phyloP scores from a whole-genome alignment of 2,329 filamentous ascomycete genomes.

The Cladosporium velox region DNA sequence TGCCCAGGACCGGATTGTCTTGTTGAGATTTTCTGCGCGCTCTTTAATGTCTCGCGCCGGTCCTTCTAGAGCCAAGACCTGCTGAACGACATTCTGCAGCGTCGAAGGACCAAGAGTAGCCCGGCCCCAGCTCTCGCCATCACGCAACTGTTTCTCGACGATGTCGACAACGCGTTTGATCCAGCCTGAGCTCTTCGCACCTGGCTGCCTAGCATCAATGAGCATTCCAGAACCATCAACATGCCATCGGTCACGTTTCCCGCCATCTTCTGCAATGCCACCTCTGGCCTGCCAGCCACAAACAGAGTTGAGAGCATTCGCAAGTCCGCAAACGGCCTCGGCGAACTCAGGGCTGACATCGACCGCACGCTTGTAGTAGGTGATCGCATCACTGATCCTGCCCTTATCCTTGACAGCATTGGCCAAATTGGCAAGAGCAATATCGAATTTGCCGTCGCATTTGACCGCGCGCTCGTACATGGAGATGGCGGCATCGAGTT shows the following conservation, averaged over 20 bases:
- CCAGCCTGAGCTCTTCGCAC: conserved; percentile 70
- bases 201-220: conserved; percentile 66
- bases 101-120: conserved; percentile 59
- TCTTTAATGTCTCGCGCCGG: conserved; percentile 37
- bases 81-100: conserved; percentile 47
- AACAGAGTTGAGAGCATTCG: conserved; percentile 92
- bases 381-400: conserved; percentile 85
- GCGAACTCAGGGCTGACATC: conserved; percentile 92
- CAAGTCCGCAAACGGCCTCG: conserved; percentile 92
- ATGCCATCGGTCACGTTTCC: conserved; percentile 86
- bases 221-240: conserved; percentile 84
- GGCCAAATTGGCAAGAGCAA: conserved; percentile 91
- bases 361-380: conserved; percentile 88
- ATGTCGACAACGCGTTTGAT: conserved; percentile 89
- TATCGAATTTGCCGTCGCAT: conserved; percentile 94
- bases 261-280: conserved; percentile 73
- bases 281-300: conserved; percentile 92
- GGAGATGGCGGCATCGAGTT: conserved; percentile 84
- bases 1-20: conserved; percentile 57
- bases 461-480: conserved; percentile 96
- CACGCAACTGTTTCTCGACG: conserved; percentile 80
- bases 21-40: conserved; percentile 41
- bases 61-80: conserved; percentile 45
- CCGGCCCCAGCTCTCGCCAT: conserved; percentile 83
- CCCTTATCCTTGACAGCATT: conserved; percentile 98